Percentiles rank a stretch among this genome's conserved stretches.
Evolutionary conservation across 257 asterid genomes (phyloP).

Genomic region (Solanum acaule): DNA sequence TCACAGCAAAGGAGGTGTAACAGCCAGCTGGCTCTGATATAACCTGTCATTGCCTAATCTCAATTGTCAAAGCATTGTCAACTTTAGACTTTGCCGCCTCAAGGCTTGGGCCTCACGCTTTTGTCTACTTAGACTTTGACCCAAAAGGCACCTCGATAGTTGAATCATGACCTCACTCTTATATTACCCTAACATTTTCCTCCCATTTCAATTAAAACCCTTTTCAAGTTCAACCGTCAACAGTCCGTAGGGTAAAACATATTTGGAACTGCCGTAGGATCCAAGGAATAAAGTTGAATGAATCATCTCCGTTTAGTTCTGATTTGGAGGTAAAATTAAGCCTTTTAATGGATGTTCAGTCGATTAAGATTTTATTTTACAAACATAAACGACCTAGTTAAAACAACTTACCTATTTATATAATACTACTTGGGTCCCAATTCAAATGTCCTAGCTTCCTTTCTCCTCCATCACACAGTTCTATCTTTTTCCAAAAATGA

Average conservation of each 20-base stretch:
- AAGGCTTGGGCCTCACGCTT: background rate
- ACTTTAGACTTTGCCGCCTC: background rate
- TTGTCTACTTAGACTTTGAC: background rate
- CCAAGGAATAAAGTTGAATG: background rate
- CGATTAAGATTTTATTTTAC: background rate
- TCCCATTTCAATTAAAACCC: background rate
- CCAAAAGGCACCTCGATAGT: background rate
- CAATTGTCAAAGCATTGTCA: background rate
- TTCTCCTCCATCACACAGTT: background rate
- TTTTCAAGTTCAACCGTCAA: background rate
- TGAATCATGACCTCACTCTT: background rate
- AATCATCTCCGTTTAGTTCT: background rate
- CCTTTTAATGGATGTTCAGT: background rate
- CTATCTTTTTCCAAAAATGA: background rate
- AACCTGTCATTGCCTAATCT: background rate
- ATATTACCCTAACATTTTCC: background rate
- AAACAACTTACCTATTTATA: background rate
- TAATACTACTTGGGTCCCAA: background rate
- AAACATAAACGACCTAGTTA: background rate
- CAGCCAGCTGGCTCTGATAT: background rate
- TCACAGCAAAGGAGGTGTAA: background rate
- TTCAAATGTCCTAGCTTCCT: background rate
- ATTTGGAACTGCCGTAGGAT: background rate
- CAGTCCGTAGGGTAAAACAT: background rate
- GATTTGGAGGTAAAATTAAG: background rate